These are phyloP conservation scores for Ogataea saltuana DNA, from an alignment of 805 yeast species.

Conservation along the genomic window DNA sequence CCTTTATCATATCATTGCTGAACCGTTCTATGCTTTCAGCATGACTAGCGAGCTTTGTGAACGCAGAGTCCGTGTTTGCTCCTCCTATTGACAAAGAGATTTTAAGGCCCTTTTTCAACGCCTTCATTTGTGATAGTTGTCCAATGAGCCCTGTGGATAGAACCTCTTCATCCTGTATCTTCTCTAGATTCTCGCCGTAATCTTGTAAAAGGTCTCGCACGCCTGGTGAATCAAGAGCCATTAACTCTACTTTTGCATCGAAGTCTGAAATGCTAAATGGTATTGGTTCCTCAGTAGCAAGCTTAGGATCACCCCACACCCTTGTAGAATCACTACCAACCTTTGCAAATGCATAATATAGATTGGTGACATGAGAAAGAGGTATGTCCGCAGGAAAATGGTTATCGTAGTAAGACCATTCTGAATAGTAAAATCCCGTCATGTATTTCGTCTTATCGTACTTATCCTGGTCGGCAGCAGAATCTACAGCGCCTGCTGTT, in stretches of 20 bases:
- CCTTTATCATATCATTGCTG: constrained; percentile 46
- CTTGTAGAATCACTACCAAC: constrained; percentile 56
- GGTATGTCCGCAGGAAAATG: constrained; percentile 68
- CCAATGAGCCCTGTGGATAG: constrained; percentile 31
- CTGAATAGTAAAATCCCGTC: constrained; percentile 46
- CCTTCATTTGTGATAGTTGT: constrained; percentile 32
- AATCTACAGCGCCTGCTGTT: not conserved
- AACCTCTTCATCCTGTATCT: constrained; percentile 6
- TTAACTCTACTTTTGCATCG: not conserved
- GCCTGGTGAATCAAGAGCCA: not conserved
- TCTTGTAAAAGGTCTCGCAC: constrained; percentile 1
- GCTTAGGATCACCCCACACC: constrained; percentile 59
- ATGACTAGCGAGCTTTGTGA: constrained; percentile 35
- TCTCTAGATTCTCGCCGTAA: constrained; percentile 1
- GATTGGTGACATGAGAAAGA: constrained; percentile 53
- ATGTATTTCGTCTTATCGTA: constrained; percentile 4
- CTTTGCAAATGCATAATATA: constrained; percentile 76
- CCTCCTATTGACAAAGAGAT: constrained; percentile 85
- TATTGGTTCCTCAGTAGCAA: constrained; percentile 49
- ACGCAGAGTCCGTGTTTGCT: constrained; percentile 48
- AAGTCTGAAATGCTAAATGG: constrained; percentile 13
- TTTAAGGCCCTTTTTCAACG: constrained; percentile 42
- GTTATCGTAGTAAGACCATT: constrained; percentile 69
- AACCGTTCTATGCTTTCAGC: constrained; percentile 42
- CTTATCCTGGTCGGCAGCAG: not conserved